phyloP scores from a whole-genome alignment of 768 basidiomycete genomes.

The Neoboletus magnificus region DNA sequence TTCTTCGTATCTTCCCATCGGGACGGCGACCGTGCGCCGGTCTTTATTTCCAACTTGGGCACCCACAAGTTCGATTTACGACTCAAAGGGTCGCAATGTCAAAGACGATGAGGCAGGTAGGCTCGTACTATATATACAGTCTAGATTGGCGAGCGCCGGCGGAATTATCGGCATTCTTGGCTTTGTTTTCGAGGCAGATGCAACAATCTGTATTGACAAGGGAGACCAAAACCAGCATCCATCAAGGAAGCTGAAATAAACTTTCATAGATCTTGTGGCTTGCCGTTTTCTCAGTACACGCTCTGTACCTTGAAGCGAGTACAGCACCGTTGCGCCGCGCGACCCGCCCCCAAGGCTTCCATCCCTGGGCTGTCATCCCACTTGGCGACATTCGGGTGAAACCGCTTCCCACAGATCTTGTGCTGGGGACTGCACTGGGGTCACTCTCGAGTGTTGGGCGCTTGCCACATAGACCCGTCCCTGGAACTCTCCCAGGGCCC shows the following conservation, averaged over 20 bases:
- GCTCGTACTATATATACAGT: background rate
- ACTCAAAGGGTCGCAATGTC: background rate
- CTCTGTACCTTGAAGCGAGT: background rate
- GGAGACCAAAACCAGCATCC: no score
- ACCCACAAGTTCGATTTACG: background rate
- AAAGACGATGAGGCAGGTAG: background rate
- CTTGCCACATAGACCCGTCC: background rate
- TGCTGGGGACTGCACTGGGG: background rate
- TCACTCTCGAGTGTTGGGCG: background rate
- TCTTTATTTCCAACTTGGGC: background rate
- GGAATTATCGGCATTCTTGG: background rate
- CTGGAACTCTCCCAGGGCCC: slow-evolving; percentile 2
- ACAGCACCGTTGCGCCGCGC: background rate
- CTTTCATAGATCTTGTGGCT: background rate
- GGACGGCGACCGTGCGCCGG: background rate
- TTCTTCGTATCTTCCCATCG: background rate
- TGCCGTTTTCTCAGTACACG: background rate
- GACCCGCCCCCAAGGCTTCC: background rate
- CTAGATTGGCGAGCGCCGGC: background rate
- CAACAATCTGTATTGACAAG: background rate
- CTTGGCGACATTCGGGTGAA: background rate
- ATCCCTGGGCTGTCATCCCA: background rate
- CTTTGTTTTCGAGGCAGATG: background rate
- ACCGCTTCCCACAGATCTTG: background rate
- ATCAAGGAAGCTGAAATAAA: background rate